Evolutionary conservation across 169 alveolate species (phyloP).

Genomic region (Eimeria brunetti): DNA sequence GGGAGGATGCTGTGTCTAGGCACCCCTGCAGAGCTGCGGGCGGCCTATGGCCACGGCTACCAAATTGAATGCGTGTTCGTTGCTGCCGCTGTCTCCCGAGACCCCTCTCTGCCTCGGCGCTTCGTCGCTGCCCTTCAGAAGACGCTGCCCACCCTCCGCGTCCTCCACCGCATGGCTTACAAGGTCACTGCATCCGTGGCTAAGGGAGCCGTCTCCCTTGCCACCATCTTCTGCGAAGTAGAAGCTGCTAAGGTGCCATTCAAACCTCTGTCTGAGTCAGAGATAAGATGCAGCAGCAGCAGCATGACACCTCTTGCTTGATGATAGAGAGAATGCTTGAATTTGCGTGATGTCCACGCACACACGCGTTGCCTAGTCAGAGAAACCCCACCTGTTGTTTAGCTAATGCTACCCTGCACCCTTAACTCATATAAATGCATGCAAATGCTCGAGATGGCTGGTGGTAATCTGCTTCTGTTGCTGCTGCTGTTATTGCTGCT

Average conservation of each 20-base stretch:
- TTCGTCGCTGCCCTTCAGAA: constrained; percentile 3
- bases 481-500: not conserved
- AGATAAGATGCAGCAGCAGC: not conserved
- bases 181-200: constrained; percentile 57
- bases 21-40: constrained; percentile 86
- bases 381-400: not conserved
- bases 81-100: constrained; percentile 34
- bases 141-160: constrained; percentile 30
- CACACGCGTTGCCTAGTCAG: not conserved
- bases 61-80: constrained; percentile 64
- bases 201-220: constrained; percentile 66
- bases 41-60: constrained; percentile 90
- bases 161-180: constrained; percentile 70
- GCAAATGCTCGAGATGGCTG: not conserved
- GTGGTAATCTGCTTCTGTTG: not conserved
- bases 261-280: not conserved
- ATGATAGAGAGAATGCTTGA: not conserved
- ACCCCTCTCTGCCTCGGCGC: constrained; percentile 48
- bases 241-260: constrained; percentile 31
- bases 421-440: not conserved
- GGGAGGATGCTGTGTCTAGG: constrained; percentile 88
- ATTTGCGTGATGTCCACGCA: not conserved
- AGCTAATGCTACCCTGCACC: not conserved
- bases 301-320: not conserved
- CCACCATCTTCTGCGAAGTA: constrained; percentile 50